phyloP scores from a whole-genome alignment of 2,329 filamentous ascomycete genomes.

The Cryphonectria japonica region DNA sequence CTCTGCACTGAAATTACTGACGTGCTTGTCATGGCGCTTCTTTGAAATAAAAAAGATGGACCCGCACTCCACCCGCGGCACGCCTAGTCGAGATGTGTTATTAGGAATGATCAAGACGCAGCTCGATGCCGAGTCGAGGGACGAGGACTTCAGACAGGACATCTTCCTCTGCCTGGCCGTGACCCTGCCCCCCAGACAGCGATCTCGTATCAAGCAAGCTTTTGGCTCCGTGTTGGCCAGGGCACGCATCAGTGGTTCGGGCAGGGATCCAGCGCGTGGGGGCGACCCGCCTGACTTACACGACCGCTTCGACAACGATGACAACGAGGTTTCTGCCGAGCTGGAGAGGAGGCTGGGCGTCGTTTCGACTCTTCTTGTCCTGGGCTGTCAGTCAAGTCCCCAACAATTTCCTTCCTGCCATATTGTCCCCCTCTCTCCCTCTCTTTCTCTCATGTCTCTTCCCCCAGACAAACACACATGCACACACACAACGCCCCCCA shows the following conservation, averaged over 20 bases:
- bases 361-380: conserved; percentile 26
- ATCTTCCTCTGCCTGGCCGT: conserved; percentile 30
- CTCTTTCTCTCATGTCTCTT: neutral
- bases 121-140: conserved; percentile 13
- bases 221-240: conserved; percentile 24
- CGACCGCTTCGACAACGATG: neutral
- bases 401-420: neutral
- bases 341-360: conserved; percentile 24
- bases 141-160: conserved; percentile 26
- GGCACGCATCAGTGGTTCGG: conserved; percentile 23
- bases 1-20: conserved; percentile 15
- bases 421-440: neutral
- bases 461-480: neutral
- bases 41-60: conserved; percentile 26
- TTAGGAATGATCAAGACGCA: conserved; percentile 26
- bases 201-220: conserved; percentile 20
- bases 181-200: conserved; percentile 26
- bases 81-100: conserved; percentile 20
- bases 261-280: conserved; percentile 20
- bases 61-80: conserved; percentile 21
- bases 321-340: conserved; percentile 15
- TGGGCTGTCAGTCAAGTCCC: conserved; percentile 26
- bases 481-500: neutral
- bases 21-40: neutral
- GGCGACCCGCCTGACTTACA: conserved; percentile 15